Evolutionary conservation across 805 yeast species (phyloP).

Genomic region (Blastobotrys attinorum): DNA sequence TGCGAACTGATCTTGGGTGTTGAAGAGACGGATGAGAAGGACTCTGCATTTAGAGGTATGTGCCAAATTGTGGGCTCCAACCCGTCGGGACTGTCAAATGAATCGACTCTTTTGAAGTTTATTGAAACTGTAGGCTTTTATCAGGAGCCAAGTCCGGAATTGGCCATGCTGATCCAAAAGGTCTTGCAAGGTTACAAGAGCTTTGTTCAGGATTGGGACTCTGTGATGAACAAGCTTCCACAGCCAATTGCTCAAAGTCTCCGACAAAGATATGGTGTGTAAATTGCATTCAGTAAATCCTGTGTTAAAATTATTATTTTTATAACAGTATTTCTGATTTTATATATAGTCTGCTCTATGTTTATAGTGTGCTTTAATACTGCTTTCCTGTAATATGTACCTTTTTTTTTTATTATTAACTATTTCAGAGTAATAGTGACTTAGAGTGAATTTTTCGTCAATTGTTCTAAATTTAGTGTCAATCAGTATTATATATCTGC

Average conservation of each 20-base stretch:
- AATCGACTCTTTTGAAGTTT: constrained; percentile 42
- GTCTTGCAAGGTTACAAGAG: constrained; percentile 25
- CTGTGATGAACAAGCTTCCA: constrained; percentile 18
- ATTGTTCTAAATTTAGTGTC: too few species aligned
- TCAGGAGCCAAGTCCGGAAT: constrained; percentile 17
- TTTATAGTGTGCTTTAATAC: too few species aligned
- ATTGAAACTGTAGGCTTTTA: constrained; percentile 45
- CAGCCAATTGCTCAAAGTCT: constrained; percentile 16
- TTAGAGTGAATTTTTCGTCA: too few species aligned
- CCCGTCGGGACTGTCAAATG: constrained; percentile 54
- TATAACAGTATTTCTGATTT: background rate
- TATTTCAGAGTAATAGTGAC: too few species aligned
- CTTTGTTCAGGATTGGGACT: constrained; percentile 21
- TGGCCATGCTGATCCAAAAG: constrained; percentile 16
- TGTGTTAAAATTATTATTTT: too few species aligned
- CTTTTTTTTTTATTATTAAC: too few species aligned
- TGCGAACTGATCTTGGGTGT: constrained; percentile 56
- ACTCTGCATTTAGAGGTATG: constrained; percentile 79
- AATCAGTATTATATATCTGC: too few species aligned
- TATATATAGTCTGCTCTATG: background rate
- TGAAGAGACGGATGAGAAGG: constrained; percentile 82
- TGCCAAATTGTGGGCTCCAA: constrained; percentile 55
- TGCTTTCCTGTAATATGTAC: too few species aligned
- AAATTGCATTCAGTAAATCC: too few species aligned
- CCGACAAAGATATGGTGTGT: constrained; percentile 14